Conservation (phyloP, 1,139 yeast species). For the Pichiaceae sp. region DNA sequence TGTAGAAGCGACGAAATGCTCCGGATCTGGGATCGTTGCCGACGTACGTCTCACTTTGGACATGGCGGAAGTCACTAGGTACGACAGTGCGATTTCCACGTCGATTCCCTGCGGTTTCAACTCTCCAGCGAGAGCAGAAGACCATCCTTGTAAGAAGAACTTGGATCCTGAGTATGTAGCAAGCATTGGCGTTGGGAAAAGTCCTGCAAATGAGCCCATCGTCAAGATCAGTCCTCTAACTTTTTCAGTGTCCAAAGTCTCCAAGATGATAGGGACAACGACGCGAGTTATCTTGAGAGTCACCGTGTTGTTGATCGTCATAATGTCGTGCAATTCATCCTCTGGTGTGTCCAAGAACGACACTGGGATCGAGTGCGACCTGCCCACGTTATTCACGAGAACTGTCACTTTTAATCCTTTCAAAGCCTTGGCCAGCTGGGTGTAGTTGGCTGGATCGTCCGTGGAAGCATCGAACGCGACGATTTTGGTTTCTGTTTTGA, state of each 20-base stretch:
- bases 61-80: slow-evolving; percentile 92
- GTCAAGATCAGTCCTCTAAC: slow-evolving; percentile 71
- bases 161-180: slow-evolving; percentile 96
- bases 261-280: slow-evolving; percentile 58
- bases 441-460: slow-evolving; percentile 48
- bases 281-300: slow-evolving; percentile 78
- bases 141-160: slow-evolving; percentile 92
- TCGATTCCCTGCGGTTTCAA: slow-evolving; percentile 61
- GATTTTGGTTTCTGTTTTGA: slow-evolving; percentile 52
- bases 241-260: slow-evolving; percentile 36
- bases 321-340: slow-evolving; percentile 66
- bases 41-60: slow-evolving; percentile 82
- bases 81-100: slow-evolving; percentile 81
- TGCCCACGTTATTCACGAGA: slow-evolving; percentile 88
- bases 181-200: slow-evolving; percentile 83
- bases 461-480: slow-evolving; percentile 75
- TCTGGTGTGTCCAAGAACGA: slow-evolving; percentile 78
- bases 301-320: slow-evolving; percentile 78
- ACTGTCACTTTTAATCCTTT: slow-evolving; percentile 51
- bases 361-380: slow-evolving; percentile 90
- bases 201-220: slow-evolving; percentile 96
- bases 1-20: slow-evolving; percentile 63
- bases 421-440: slow-evolving; percentile 38
- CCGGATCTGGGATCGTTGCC: slow-evolving; percentile 72
- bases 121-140: slow-evolving; percentile 83